A percentile compares a stretch with the other conserved stretches of the same genome.
phyloP scores from a whole-genome alignment of 139 green algal genomes.

The Trebouxia sp. region DNA sequence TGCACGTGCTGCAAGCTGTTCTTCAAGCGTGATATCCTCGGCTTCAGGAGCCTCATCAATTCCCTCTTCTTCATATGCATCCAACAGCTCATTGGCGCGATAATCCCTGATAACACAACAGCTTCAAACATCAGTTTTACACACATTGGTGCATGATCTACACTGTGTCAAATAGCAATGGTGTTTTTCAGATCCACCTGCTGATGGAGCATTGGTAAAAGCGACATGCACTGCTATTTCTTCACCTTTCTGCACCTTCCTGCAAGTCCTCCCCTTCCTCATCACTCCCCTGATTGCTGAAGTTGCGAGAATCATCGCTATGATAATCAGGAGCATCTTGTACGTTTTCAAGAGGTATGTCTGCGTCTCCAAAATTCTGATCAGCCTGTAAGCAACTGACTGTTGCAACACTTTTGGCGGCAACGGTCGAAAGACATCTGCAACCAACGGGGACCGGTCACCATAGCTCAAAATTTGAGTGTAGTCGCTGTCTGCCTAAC shows the following conservation, averaged over 20 bases:
- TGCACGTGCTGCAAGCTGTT: slow-evolving; percentile 53
- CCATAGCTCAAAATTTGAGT: too few relatives aligned
- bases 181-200: too few relatives aligned
- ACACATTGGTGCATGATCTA: background rate
- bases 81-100: slow-evolving; percentile 79
- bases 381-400: background rate
- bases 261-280: slow-evolving; percentile 91
- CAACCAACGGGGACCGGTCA: too few relatives aligned
- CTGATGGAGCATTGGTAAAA: too few relatives aligned
- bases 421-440: too few relatives aligned
- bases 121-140: background rate
- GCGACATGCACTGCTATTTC: too few relatives aligned
- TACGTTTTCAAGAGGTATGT: slow-evolving; percentile 29
- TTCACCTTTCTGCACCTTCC: slow-evolving; percentile 80
- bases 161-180: too few relatives aligned
- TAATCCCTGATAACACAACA: slow-evolving; percentile 85
- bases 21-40: slow-evolving; percentile 65
- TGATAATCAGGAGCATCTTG: background rate
- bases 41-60: slow-evolving; percentile 52
- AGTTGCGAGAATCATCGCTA: slow-evolving; percentile 17
- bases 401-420: too few relatives aligned
- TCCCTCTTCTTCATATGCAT: slow-evolving; percentile 88
- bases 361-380: background rate
- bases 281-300: slow-evolving; percentile 33
- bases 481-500: too few relatives aligned